These are phyloP conservation scores for Apiotrichum siamense DNA, from an alignment of 1,284 basidiomycete genomes.

Conservation along the genomic window DNA sequence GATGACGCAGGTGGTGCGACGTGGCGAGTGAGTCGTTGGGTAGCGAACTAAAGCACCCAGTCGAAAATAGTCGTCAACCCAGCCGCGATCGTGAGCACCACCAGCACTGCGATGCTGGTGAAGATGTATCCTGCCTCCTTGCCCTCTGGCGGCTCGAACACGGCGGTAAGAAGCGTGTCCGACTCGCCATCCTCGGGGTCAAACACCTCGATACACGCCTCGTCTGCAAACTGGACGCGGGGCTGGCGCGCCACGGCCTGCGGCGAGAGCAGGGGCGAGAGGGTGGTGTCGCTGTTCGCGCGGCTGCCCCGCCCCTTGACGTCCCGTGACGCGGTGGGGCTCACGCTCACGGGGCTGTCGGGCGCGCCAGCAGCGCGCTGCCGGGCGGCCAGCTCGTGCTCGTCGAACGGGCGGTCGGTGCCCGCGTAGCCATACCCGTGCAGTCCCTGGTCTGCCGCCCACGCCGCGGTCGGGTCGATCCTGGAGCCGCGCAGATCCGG, in stretches of 20 bases:
- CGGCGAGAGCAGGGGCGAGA: neutral
- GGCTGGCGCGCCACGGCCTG: neutral
- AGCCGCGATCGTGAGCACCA: conserved; percentile 28
- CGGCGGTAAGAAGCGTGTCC: conserved; percentile 11
- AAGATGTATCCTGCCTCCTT: conserved; percentile 29
- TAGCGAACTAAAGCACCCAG: conserved; percentile 30
- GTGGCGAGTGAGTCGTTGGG: neutral
- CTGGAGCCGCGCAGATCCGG: no score
- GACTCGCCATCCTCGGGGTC: neutral
- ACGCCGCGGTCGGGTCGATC: neutral
- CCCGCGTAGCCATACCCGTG: no score
- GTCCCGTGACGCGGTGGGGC: no score
- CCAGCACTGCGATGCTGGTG: conserved; percentile 22
- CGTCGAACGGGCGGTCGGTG: no score
- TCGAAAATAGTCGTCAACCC: conserved; percentile 40
- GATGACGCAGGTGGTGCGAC: neutral
- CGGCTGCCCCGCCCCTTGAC: no score
- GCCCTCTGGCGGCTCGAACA: conserved; percentile 30
- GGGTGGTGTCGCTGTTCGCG: neutral
- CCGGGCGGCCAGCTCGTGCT: no score
- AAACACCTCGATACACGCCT: neutral
- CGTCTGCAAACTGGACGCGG: conserved; percentile 10
- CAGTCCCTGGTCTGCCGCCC: neutral
- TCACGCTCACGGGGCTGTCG: no score
- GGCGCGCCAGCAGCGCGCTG: no score